Evolutionary conservation across 495 filamentous ascomycete genomes (phyloP).

Genomic region (Aspergillus biplanus): DNA sequence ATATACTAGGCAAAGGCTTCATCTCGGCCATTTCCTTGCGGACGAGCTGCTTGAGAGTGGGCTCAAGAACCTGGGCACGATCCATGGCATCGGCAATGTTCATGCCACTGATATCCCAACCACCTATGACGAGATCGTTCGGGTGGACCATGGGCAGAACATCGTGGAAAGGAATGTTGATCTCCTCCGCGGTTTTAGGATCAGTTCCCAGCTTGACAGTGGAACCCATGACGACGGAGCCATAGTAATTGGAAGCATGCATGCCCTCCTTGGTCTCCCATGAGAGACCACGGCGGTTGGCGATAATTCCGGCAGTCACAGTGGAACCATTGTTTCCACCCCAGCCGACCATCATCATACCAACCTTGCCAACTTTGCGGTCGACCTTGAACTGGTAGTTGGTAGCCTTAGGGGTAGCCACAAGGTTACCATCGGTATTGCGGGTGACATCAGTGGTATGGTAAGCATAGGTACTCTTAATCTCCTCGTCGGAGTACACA

Average conservation of each 20-base stretch:
- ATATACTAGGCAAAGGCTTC: conserved; percentile 91
- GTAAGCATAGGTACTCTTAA: conserved; percentile 95
- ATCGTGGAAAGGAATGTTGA: conserved; percentile 95
- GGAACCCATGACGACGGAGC: conserved; percentile 93
- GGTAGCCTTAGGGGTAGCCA: conserved; percentile 85
- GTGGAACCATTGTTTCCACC: conserved; percentile 99
- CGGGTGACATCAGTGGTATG: conserved; percentile 83
- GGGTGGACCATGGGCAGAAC: conserved; percentile 97
- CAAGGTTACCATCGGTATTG: conserved; percentile 73
- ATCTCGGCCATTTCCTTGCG: conserved; percentile 90
- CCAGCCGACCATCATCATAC: conserved; percentile 97
- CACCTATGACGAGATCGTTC: conserved; percentile 92
- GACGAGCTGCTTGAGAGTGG: conserved; percentile 83
- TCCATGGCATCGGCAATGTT: conserved; percentile 94
- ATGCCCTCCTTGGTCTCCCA: conserved; percentile 94
- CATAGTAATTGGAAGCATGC: conserved; percentile 92
- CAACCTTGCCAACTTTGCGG: conserved; percentile 88
- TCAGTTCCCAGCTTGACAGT: conserved; percentile 96
- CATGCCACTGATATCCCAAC: conserved; percentile 95
- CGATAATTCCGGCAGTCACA: conserved; percentile 95
- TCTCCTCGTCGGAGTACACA: conserved; percentile 81
- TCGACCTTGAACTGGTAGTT: conserved; percentile 97
- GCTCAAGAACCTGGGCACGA: conserved; percentile 91
- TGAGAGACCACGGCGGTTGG: conserved; percentile 80
- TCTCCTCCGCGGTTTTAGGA: conserved; percentile 79